These are phyloP conservation scores for Pseudisothecium myosuroides DNA, from an alignment of 225 moss, liverwort and hornwort species.

Conservation along the genomic window DNA sequence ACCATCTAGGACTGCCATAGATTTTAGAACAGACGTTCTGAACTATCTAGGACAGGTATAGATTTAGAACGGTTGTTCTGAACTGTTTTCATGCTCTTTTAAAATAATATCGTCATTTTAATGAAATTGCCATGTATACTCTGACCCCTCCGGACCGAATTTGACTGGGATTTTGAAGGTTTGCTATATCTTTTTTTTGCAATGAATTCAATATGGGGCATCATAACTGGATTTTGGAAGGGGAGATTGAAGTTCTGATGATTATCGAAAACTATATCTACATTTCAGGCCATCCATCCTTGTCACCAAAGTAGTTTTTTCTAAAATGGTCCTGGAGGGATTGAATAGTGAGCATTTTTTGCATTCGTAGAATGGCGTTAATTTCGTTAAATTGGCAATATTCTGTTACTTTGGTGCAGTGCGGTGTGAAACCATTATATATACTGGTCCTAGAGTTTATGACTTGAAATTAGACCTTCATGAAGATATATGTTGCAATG, in stretches of 20 bases:
- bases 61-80: too few species aligned
- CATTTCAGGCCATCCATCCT: background rate
- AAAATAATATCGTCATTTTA: too few species aligned
- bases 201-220: background rate
- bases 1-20: too few species aligned
- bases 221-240: background rate
- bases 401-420: background rate
- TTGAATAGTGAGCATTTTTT: background rate
- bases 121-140: too few species aligned
- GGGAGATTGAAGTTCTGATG: background rate
- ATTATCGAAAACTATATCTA: too few species aligned
- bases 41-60: too few species aligned
- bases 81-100: too few species aligned
- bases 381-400: background rate
- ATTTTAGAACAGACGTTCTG: too few species aligned
- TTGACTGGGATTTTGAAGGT: background rate
- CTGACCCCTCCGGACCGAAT: background rate
- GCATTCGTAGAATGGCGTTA: background rate
- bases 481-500: background rate
- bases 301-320: background rate
- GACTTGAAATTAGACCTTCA: background rate
- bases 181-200: background rate
- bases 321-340: background rate
- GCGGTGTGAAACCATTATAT: background rate
- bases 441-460: background rate